A percentile compares a stretch with the other conserved stretches of the same genome.
These are phyloP conservation scores for Lathyrus sativus DNA, from an alignment of 306 rosid genomes.

Conservation along the genomic window DNA sequence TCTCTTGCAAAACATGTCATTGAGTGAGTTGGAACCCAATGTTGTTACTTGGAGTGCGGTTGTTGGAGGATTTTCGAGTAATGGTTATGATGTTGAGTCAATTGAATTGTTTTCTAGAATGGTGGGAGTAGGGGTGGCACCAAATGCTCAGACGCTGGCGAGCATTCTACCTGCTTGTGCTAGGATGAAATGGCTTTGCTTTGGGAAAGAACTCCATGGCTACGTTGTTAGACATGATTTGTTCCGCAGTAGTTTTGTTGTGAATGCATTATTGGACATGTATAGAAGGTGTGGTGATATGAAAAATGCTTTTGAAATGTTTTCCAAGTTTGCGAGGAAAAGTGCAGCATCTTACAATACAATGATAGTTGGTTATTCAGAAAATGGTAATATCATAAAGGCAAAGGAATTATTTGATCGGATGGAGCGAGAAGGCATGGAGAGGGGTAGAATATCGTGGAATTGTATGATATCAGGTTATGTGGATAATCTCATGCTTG, in stretches of 20 bases:
- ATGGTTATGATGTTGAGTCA: conserved; percentile 56
- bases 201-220: conserved; percentile 60
- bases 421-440: neutral
- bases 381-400: conserved; percentile 43
- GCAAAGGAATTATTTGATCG: conserved; percentile 55
- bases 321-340: conserved; percentile 47
- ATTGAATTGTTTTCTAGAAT: conserved; percentile 47
- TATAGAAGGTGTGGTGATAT: conserved; percentile 57
- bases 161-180: conserved; percentile 57
- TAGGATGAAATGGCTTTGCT: conserved; percentile 43
- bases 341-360: conserved; percentile 51
- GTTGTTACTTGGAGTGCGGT: conserved; percentile 42
- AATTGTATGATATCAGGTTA: conserved; percentile 5
- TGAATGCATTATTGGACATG: conserved; percentile 58
- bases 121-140: conserved; percentile 49
- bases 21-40: conserved; percentile 8
- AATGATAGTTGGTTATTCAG: conserved; percentile 58
- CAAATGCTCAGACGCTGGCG: conserved; percentile 53
- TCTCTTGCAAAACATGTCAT: neutral
- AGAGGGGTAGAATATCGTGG: neutral
- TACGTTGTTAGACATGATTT: conserved; percentile 46
- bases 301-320: conserved; percentile 37
- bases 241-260: conserved; percentile 46
- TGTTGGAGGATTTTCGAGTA: conserved; percentile 58
- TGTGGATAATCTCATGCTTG: neutral